These are phyloP conservation scores for Macroventuria anomochaeta DNA, from an alignment of 2,329 filamentous ascomycete species.

Conservation along the genomic window DNA sequence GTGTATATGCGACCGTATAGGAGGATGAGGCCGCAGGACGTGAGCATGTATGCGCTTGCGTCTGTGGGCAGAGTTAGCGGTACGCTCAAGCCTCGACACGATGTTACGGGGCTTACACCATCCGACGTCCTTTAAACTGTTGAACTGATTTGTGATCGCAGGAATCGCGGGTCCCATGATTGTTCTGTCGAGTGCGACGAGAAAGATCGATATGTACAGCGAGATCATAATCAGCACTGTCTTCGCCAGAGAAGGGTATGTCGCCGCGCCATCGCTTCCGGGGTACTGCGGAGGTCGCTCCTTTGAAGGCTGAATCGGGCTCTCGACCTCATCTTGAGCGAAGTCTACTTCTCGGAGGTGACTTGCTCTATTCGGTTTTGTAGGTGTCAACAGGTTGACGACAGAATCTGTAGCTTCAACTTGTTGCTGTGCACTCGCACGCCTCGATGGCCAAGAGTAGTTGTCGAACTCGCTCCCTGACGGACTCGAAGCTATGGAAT, in stretches of 20 bases:
- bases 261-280: background rate
- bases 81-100: no score
- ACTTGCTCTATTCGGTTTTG: slow-evolving; percentile 17
- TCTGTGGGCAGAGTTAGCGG: no score
- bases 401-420: slow-evolving; percentile 20
- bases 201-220: slow-evolving; percentile 43
- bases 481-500: background rate
- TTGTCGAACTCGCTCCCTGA: background rate
- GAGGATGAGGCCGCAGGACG: slow-evolving; percentile 50
- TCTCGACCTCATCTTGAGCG: slow-evolving; percentile 7
- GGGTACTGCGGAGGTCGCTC: background rate
- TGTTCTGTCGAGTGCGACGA: slow-evolving; percentile 50
- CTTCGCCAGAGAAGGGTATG: slow-evolving; percentile 34
- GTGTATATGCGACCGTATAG: slow-evolving; percentile 56
- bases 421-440: background rate
- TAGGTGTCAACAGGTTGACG: slow-evolving; percentile 10
- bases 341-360: slow-evolving; percentile 17
- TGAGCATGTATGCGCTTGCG: slow-evolving; percentile 49
- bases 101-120: no score
- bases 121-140: slow-evolving; percentile 51
- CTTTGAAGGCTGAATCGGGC: background rate
- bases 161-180: slow-evolving; percentile 56
- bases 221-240: slow-evolving; percentile 40
- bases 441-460: slow-evolving; percentile 3
- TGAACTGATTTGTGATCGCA: slow-evolving; percentile 54